phyloP scores from a whole-genome alignment of 805 yeast genomes.

The Helenozyma rhizophorensis region DNA sequence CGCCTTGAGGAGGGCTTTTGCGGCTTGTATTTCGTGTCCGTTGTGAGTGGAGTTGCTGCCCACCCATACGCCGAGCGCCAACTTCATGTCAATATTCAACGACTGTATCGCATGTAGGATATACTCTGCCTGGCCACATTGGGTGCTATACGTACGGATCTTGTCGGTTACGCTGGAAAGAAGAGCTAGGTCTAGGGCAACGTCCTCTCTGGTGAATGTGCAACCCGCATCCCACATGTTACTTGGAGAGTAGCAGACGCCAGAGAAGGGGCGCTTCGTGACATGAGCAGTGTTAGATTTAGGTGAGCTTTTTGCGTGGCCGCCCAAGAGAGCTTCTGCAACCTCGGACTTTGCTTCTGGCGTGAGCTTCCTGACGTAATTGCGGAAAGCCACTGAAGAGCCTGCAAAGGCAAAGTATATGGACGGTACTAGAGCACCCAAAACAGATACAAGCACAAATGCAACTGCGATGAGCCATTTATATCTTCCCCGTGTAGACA shows the following conservation, averaged over 20 bases:
- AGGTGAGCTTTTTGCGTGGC: constrained; percentile 10
- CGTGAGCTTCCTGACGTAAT: constrained; percentile 4
- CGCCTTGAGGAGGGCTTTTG: constrained; percentile 37
- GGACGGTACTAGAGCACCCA: too few relatives aligned
- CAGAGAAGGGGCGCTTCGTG: constrained; percentile 39
- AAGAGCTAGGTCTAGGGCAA: constrained; percentile 51
- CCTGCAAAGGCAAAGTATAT: constrained; percentile 6
- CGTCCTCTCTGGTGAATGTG: constrained; percentile 45
- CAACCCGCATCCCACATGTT: constrained; percentile 51
- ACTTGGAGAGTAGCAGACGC: constrained; percentile 58
- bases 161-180: constrained; percentile 57
- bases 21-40: constrained; percentile 39
- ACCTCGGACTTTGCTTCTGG: constrained; percentile 3
- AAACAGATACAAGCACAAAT: too few relatives aligned
- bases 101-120: constrained; percentile 51
- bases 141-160: constrained; percentile 56
- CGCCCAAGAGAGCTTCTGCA: neutral
- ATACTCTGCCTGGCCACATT: constrained; percentile 52
- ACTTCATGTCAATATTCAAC: constrained; percentile 48
- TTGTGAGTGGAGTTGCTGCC: constrained; percentile 44
- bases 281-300: too few relatives aligned
- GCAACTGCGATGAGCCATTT: too few relatives aligned
- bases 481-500: too few relatives aligned
- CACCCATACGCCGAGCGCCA: constrained; percentile 64
- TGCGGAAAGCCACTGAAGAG: constrained; percentile 5